These are phyloP conservation scores for Conoideocrella luteorostrata DNA, from an alignment of 2,329 filamentous ascomycete species.

Conservation along the genomic window DNA sequence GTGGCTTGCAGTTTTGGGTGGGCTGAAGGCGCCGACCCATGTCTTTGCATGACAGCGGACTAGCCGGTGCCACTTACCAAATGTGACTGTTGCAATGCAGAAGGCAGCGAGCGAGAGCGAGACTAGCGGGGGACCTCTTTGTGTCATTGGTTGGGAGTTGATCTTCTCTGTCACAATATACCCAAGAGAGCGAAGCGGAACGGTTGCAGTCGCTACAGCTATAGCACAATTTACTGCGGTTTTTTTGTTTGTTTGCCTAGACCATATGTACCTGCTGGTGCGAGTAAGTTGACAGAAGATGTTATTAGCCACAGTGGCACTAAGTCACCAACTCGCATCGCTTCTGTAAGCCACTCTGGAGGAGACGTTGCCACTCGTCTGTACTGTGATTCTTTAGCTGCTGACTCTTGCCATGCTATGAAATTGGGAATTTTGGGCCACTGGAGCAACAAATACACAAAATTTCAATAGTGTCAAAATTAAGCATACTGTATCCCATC, in stretches of 20 bases:
- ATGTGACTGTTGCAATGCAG: not conserved
- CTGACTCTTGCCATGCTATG: too few species aligned
- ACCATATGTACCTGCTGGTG: not conserved
- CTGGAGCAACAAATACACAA: too few species aligned
- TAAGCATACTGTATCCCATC: too few species aligned
- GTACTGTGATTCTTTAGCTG: too few species aligned
- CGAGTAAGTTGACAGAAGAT: too few species aligned
- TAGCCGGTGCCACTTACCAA: not conserved
- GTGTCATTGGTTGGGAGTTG: not conserved
- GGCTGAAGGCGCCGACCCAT: constrained; percentile 1
- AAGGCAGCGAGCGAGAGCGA: not conserved
- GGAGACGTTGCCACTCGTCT: too few species aligned
- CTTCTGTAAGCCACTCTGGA: too few species aligned
- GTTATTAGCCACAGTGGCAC: too few species aligned
- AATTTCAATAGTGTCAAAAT: too few species aligned
- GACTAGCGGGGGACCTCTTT: not conserved
- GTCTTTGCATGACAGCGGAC: constrained; percentile 1
- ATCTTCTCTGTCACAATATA: constrained; percentile 2
- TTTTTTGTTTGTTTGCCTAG: not conserved
- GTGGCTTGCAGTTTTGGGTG: constrained; percentile 2
- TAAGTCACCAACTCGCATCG: too few species aligned
- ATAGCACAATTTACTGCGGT: not conserved
- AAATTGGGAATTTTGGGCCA: too few species aligned
- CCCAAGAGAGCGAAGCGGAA: not conserved
- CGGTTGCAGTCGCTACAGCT: not conserved